Evolutionary conservation across 2,329 filamentous ascomycete genomes (phyloP), one percentile per base, ranked within the genome.

Genomic region (Sporothrix globosa): DNA sequence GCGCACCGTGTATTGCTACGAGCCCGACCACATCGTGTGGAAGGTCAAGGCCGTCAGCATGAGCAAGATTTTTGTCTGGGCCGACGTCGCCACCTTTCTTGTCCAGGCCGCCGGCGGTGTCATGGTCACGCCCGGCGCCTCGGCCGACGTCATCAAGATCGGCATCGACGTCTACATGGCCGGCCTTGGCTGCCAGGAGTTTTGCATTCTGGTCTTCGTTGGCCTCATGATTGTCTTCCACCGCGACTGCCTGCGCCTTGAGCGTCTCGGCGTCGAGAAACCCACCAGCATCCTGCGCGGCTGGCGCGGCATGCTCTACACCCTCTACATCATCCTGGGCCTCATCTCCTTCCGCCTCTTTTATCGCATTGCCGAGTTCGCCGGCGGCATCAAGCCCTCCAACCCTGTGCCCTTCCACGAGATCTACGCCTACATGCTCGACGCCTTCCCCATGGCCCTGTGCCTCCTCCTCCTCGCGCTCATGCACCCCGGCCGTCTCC

Each of bases 341-440:
- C 75, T 81, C 19, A 80, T 82, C 56, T 76, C 80, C 48, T 78
- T 82, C 39, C 85, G 88, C 46, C 89, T 90, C 76, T 83, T 88
- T 73, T 91, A 85, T 77, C 86, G 87, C 41, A 80, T 91, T 1
- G 77, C 81, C 68, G 87, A 90, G 76, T 90, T 85, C 74, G 80
- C 81, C 0, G 78, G 80, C 4, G 85, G 84, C 13, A 75, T 83
- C 24, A 77, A 78, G 53, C 74, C 76, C 6, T 73, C 77, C n/a
- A 85, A 84, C 74, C 78, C 79, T 0, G 78, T 86, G 24, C 81
- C 84, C 0, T 81, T 77, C 54, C 80, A 86, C 72, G 86, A 88
- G 74, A 80, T 75, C 3, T 90, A 86, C 75, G 81, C 83, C 34
- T 85, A 82, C 81, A 69, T 74, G 0, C 77, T 83, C 1, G 87